Percentiles rank a stretch among this genome's conserved stretches.
phyloP scores from a whole-genome alignment of 2,329 filamentous ascomycete species.

The Catunica adiposa region DNA sequence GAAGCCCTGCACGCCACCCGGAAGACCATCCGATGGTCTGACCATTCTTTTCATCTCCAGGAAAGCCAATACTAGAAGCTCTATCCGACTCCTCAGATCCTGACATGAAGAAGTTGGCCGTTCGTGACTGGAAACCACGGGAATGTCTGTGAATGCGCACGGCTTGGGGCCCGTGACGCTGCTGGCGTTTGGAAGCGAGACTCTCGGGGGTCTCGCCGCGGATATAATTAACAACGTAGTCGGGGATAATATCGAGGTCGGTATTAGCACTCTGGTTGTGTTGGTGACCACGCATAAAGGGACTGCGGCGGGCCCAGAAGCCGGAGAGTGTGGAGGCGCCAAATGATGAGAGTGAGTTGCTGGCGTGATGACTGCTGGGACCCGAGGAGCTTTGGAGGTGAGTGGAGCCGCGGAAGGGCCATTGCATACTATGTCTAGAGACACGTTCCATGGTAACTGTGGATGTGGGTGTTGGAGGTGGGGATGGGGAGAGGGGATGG shows the following conservation, averaged over 20 bases:
- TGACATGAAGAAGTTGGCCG: conserved; percentile 21
- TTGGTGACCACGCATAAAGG: conserved; percentile 6
- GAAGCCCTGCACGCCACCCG: conserved; percentile 33
- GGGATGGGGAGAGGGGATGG: not conserved
- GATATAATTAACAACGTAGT: conserved; percentile 39
- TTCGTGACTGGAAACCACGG: conserved; percentile 20
- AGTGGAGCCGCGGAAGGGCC: conserved; percentile 15
- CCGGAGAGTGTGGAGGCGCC: conserved; percentile 9
- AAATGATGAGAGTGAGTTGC: conserved; percentile 1
- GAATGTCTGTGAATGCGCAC: conserved; percentile 12
- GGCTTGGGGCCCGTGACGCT: conserved; percentile 15
- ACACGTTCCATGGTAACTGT: conserved; percentile 3
- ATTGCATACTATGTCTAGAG: conserved; percentile 12
- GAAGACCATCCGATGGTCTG: conserved; percentile 18
- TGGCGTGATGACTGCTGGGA: conserved; percentile 2
- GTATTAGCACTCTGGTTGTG: conserved; percentile 20
- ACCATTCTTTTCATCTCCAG: conserved; percentile 9
- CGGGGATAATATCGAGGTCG: conserved; percentile 32
- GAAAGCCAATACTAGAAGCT: not conserved
- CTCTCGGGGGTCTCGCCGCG: conserved; percentile 39
- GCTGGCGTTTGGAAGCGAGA: conserved; percentile 29
- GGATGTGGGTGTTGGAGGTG: not conserved
- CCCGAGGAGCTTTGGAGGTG: conserved; percentile 6
- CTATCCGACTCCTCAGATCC: conserved; percentile 16
- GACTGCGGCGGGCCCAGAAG: conserved; percentile 12